Evolutionary conservation across 345 rosid species (phyloP).

Genomic region (Gossypium mustelinum): DNA sequence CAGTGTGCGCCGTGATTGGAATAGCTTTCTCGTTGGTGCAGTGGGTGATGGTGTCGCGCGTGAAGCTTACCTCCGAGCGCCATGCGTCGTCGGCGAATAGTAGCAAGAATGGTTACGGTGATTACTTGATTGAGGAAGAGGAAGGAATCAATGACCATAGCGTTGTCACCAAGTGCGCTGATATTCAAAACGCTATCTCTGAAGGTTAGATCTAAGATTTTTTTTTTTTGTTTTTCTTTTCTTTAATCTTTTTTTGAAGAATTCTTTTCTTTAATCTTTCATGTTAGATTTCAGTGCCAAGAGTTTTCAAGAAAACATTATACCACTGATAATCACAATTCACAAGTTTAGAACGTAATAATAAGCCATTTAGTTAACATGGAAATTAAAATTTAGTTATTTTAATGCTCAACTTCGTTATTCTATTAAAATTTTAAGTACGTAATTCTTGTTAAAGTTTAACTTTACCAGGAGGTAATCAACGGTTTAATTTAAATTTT

Average conservation of each 20-base stretch:
- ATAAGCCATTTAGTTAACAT: too few species aligned
- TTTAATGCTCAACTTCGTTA: too few species aligned
- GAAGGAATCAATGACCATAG: slow-evolving; percentile 61
- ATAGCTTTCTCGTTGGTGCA: slow-evolving; percentile 63
- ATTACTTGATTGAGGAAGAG: slow-evolving; percentile 71
- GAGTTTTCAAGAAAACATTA: background rate
- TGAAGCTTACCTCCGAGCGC: slow-evolving; percentile 38
- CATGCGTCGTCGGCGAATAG: slow-evolving; percentile 11
- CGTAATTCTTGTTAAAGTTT: too few species aligned
- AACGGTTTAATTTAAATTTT: too few species aligned
- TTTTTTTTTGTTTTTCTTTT: background rate
- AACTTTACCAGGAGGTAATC: too few species aligned
- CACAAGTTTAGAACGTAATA: too few species aligned
- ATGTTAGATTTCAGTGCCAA: too few species aligned
- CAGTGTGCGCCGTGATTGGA: slow-evolving; percentile 66
- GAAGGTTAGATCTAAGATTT: slow-evolving; percentile 42
- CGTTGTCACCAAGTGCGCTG: slow-evolving; percentile 66
- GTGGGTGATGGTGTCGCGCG: slow-evolving; percentile 60
- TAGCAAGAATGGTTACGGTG: slow-evolving; percentile 48
- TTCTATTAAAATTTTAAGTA: too few species aligned
- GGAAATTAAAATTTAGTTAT: too few species aligned
- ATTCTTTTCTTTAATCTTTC: background rate
- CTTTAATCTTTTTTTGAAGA: too few species aligned
- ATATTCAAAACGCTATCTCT: slow-evolving; percentile 75
- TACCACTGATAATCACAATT: too few species aligned